Percentiles rank a stretch among this genome's conserved stretches.
phyloP scores from a whole-genome alignment of 139 green algal species.

The Protoeuglena noctilucae region DNA sequence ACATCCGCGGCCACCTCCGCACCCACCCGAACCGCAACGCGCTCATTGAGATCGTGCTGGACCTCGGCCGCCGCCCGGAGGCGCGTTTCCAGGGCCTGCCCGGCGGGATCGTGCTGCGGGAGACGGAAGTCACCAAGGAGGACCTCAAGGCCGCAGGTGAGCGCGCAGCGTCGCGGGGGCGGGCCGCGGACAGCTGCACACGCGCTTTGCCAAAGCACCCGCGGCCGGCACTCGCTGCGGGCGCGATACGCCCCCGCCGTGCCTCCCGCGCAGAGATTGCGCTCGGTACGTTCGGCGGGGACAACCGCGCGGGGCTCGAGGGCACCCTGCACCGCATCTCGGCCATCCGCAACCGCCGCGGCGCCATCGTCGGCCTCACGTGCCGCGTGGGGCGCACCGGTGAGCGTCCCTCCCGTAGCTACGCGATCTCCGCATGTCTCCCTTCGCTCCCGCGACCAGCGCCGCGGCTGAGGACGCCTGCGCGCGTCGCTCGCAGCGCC shows the following conservation, averaged over 20 bases:
- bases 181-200: no score
- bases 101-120: constrained; percentile 40
- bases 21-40: constrained; percentile 40
- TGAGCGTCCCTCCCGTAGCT: no score
- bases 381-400: constrained; percentile 88
- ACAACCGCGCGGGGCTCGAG: constrained; percentile 61
- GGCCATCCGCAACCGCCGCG: constrained; percentile 69
- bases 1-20: constrained; percentile 45
- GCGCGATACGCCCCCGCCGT: no score
- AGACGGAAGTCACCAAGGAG: constrained; percentile 38
- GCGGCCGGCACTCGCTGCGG: no score
- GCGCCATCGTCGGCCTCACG: constrained; percentile 79
- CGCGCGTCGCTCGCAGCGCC: no score
- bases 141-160: constrained; percentile 34
- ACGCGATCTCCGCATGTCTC: no score
- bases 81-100: constrained; percentile 41
- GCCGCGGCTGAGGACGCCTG: no score
- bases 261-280: no score
- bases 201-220: no score
- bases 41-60: constrained; percentile 62
- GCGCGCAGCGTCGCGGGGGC: no score
- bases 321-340: constrained; percentile 64
- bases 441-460: no score
- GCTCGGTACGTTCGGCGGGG: constrained; percentile 64
- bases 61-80: constrained; percentile 44